Conservation (phyloP, 192 early-diverging fungal genomes). For the Hyaloraphidium curvatum region DNA sequence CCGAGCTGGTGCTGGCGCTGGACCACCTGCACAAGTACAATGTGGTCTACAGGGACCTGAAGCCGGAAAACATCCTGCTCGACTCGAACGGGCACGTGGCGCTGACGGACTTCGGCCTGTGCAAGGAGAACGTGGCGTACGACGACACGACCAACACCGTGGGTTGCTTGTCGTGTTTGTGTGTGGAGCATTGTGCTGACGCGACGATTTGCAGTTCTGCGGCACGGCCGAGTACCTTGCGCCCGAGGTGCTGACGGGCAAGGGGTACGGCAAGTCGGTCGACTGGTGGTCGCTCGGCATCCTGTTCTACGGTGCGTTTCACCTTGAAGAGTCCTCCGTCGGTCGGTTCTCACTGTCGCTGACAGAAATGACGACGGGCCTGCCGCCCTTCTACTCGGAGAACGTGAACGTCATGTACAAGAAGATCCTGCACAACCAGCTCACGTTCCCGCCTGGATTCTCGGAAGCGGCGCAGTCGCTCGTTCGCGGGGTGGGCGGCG, state of each 20-base stretch:
- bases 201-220: constrained; percentile 40
- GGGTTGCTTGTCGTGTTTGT: too few species aligned
- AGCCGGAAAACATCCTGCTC: constrained; percentile 27
- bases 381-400: constrained; percentile 38
- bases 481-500: constrained; percentile 18
- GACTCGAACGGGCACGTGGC: constrained; percentile 46
- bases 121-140: constrained; percentile 34
- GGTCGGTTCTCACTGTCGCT: neutral
- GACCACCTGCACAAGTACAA: constrained; percentile 45
- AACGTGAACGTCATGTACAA: constrained; percentile 38
- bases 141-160: constrained; percentile 28
- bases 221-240: constrained; percentile 81
- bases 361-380: constrained; percentile 35
- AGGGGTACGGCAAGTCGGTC: constrained; percentile 47
- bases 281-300: constrained; percentile 76
- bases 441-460: constrained; percentile 27
- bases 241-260: constrained; percentile 54
- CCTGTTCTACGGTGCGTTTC: constrained; percentile 49
- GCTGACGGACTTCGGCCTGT: constrained; percentile 59
- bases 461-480: constrained; percentile 18
- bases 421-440: constrained; percentile 30
- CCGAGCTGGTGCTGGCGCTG: constrained; percentile 44
- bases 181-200: constrained; percentile 8
- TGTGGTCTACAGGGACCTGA: constrained; percentile 37
- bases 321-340: neutral